Percentiles rank a stretch among this genome's conserved stretches.
These are phyloP conservation scores for Biscogniauxia marginata DNA, from an alignment of 2,329 filamentous ascomycete species.

Conservation along the genomic window DNA sequence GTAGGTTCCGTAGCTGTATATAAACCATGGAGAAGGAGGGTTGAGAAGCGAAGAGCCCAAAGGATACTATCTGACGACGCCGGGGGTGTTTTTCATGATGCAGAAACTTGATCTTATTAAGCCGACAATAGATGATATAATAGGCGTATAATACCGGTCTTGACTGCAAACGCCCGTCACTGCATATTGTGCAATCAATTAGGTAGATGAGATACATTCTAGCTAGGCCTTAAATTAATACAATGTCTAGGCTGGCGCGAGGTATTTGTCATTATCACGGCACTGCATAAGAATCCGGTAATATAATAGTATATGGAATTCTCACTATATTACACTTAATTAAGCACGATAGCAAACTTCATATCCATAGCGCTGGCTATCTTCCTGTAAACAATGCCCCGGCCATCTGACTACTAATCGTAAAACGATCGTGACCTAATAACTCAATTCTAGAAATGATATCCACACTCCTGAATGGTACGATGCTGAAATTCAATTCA, in stretches of 20 bases:
- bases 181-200: no score
- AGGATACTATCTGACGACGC: constrained; percentile 15
- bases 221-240: not conserved
- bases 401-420: not conserved
- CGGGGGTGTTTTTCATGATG: constrained; percentile 15
- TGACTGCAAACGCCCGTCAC: not conserved
- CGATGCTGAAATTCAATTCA: no score
- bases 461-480: not conserved
- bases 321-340: not conserved
- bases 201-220: not conserved
- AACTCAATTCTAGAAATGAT: not conserved
- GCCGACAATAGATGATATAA: not conserved
- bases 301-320: not conserved
- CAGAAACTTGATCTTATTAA: constrained; percentile 5
- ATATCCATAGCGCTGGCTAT: not conserved
- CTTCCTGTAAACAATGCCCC: not conserved
- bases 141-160: not conserved
- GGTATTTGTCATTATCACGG: not conserved
- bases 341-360: not conserved
- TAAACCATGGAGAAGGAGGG: constrained; percentile 67
- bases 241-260: not conserved
- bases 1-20: constrained; percentile 72
- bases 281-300: not conserved
- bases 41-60: constrained; percentile 34
- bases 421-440: not conserved